Conservation (phyloP, 495 filamentous ascomycete species). For the Penicillium angulare region DNA sequence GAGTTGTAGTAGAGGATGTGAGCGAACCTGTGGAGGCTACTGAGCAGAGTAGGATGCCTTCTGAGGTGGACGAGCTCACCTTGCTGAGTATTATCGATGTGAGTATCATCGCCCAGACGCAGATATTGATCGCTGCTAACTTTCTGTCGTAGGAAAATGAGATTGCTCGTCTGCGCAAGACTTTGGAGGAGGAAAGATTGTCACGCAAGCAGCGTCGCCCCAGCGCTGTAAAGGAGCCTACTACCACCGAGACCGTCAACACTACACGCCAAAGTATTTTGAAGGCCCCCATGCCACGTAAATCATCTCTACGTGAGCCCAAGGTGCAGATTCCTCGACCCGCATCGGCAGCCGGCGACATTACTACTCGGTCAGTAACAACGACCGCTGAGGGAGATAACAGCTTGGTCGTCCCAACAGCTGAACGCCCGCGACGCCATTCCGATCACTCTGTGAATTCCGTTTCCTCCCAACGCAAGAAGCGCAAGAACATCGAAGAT, state of each 20-base stretch:
- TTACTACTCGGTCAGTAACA: constrained; percentile 28
- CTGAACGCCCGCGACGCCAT: constrained; percentile 42
- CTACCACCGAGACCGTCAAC: constrained; percentile 34
- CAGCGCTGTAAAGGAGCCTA: constrained; percentile 26
- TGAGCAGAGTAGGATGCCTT: constrained; percentile 32
- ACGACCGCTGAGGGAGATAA: constrained; percentile 31
- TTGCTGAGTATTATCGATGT: constrained; percentile 50
- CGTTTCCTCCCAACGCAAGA: constrained; percentile 28
- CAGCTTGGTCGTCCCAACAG: constrained; percentile 28
- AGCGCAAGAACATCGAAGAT: constrained; percentile 46
- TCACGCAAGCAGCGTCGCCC: constrained; percentile 46
- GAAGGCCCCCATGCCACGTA: constrained; percentile 38
- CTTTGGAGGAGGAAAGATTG: constrained; percentile 48
- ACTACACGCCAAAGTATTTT: constrained; percentile 36
- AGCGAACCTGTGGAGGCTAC: constrained; percentile 36
- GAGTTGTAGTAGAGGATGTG: constrained; percentile 42
- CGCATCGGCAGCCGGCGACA: constrained; percentile 38
- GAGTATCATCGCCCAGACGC: constrained; percentile 5
- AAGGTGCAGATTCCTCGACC: constrained; percentile 32
- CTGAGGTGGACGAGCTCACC: constrained; percentile 38
- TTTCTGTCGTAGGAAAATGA: constrained; percentile 34
- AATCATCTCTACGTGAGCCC: constrained; percentile 47
- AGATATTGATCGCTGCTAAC: neutral
- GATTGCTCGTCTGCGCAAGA: constrained; percentile 48
- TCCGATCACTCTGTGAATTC: constrained; percentile 42